Evolutionary conservation across 108 stramenopile genomes (phyloP).

Genomic region (Nitzschia sp.): DNA sequence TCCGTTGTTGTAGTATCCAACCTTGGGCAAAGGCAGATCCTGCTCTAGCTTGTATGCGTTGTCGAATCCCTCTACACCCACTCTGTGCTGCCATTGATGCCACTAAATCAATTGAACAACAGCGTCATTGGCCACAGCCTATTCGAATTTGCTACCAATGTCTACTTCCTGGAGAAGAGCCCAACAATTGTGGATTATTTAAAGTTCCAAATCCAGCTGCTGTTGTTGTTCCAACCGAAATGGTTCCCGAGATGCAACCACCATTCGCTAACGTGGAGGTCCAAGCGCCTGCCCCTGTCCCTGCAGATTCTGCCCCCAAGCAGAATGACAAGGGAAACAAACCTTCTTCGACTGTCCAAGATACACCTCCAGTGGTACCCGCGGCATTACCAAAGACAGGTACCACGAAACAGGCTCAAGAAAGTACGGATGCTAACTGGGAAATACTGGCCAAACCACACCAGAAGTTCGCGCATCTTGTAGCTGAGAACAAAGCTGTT

Average conservation of each 20-base stretch:
- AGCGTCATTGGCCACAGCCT: neutral
- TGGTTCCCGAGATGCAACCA: neutral
- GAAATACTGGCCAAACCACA: neutral
- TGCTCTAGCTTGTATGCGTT: neutral
- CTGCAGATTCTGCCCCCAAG: no score
- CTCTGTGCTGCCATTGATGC: slow-evolving; percentile 15
- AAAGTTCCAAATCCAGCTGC: no score
- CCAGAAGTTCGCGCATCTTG: neutral
- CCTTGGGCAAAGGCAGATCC: slow-evolving; percentile 2
- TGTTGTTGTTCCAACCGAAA: no score
- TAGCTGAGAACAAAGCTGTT: neutral
- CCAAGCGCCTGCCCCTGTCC: no score
- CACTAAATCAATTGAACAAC: neutral
- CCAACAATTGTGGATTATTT: slow-evolving; percentile 4
- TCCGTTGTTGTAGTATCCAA: neutral
- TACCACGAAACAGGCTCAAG: neutral
- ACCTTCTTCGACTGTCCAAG: no score
- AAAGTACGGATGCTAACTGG: slow-evolving; percentile 1
- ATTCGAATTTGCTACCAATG: slow-evolving; percentile 10
- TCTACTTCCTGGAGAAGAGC: neutral
- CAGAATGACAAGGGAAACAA: no score
- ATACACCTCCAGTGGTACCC: no score
- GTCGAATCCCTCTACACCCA: neutral
- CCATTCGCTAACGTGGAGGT: no score
- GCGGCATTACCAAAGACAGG: neutral